Conservation (phyloP, 352 stramenopile genomes). For the Phytophthora chlamydospora region DNA sequence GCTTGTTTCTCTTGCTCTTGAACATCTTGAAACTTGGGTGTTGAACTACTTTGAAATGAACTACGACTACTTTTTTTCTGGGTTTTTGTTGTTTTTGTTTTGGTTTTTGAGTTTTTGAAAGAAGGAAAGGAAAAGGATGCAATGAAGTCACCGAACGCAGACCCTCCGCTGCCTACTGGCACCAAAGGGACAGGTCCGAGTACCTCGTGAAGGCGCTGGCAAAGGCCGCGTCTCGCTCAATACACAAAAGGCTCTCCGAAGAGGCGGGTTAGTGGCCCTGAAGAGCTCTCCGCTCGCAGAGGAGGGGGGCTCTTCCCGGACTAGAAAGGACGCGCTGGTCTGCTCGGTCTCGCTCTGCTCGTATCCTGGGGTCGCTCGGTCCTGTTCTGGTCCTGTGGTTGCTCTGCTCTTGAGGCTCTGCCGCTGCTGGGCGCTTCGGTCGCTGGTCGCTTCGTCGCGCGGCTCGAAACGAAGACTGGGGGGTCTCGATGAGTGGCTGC, state of each 20-base stretch:
- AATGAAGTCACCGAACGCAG: slow-evolving; percentile 18
- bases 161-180: slow-evolving; percentile 9
- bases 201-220: slow-evolving; percentile 8
- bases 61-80: slow-evolving; percentile 29
- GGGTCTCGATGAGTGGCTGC: background rate
- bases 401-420: slow-evolving; percentile 10
- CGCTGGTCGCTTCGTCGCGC: slow-evolving; percentile 19
- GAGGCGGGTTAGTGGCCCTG: slow-evolving; percentile 13
- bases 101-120: slow-evolving; percentile 16
- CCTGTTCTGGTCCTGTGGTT: slow-evolving; percentile 4
- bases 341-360: slow-evolving; percentile 1
- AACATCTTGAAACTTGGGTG: slow-evolving; percentile 13
- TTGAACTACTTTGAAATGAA: slow-evolving; percentile 15
- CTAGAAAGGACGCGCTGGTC: background rate
- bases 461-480: slow-evolving; percentile 29
- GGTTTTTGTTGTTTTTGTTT: slow-evolving; percentile 22
- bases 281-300: slow-evolving; percentile 20
- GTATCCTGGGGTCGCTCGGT: background rate
- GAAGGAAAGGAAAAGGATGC: slow-evolving; percentile 1
- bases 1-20: slow-evolving; percentile 23
- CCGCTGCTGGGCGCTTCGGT: slow-evolving; percentile 22
- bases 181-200: slow-evolving; percentile 16
- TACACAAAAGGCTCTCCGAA: slow-evolving; percentile 17
- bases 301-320: slow-evolving; percentile 10
- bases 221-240: background rate